Evolutionary conservation across 1,284 basidiomycete genomes (phyloP), one percentile per base, ranked within the genome.

Genomic region (Kalmanozyma brasiliensis): DNA sequence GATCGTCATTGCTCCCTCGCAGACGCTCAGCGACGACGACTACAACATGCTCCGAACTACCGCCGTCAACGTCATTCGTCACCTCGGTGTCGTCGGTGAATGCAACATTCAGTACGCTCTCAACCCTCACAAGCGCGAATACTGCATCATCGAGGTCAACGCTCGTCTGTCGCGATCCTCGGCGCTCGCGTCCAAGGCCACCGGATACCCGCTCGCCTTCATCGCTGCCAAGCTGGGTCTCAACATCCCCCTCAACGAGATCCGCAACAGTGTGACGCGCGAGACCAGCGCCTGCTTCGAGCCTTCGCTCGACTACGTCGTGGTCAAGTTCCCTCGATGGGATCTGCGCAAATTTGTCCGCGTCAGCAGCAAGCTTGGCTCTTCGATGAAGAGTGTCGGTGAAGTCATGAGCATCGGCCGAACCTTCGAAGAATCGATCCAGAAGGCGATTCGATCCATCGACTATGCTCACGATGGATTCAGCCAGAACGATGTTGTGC

Each of bases 81-180:
- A 98, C 82, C 88, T 98, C 24, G 95, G 95, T 43, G 95, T 98
- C 55, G 87, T 98, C 62, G 95, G 96, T 65, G 95, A 98, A 85
- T 95, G 96, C 84, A 98, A 98, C 83, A 98, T 98, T 67, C 95
- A 98, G 84, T 98, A 98, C 80, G 95, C 96, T 2, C 87, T 98
- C 77, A 97, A 98, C 84, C 95, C 96, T 0, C 87, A 86, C 49
- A 96, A 93, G 20, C 90, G 92, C 80, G 93, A 98, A 82, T 98
- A 98, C 84, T 98, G 94, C 84, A 97, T 98, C 80, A 98, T 98
- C 83, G 95, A 98, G 86, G 95, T 98, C 82, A 98, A 98, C 80
- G 96, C 95, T n/a, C 93, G 95, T 86, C 88, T 98, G 16, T 98
- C 95, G 14, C 91, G 96, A 76, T 98, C 95, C 2, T 98, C 95